These are phyloP conservation scores for Pseudogymnoascus sp. DNA, from an alignment of 2,329 filamentous ascomycete species.

Conservation along the genomic window DNA sequence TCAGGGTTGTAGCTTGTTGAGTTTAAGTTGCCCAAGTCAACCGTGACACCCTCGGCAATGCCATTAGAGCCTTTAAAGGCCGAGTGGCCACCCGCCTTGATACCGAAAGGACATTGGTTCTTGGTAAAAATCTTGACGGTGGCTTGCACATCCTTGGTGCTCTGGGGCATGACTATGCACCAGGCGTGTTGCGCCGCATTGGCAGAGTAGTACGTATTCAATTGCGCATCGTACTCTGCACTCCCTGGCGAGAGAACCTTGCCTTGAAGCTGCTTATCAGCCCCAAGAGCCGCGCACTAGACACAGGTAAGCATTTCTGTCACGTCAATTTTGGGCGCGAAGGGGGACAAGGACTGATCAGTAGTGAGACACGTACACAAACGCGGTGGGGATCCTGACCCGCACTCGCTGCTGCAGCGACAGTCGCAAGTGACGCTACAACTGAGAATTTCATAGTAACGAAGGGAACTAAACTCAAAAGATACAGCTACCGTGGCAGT, in stretches of 20 bases:
- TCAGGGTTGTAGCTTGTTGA: conserved; percentile 21
- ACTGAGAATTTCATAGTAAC: conserved; percentile 1
- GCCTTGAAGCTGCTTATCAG: conserved; percentile 21
- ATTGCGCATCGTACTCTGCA: conserved; percentile 25
- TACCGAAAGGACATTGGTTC: conserved; percentile 35
- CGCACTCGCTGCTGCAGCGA: conserved; percentile 3
- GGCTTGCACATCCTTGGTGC: conserved; percentile 31
- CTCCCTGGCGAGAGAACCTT: conserved; percentile 28
- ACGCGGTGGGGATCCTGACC: not conserved
- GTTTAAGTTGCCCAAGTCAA: conserved; percentile 35
- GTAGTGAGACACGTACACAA: conserved; percentile 3
- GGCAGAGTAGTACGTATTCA: conserved; percentile 32
- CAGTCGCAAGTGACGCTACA: not conserved
- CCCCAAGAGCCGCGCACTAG: conserved; percentile 26
- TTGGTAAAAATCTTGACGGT: conserved; percentile 34
- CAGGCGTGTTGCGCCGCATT: conserved; percentile 31
- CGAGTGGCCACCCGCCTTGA: conserved; percentile 44
- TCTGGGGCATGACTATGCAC: conserved; percentile 32
- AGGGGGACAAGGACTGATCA: not conserved
- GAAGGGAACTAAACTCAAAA: not conserved
- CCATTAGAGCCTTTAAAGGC: conserved; percentile 40
- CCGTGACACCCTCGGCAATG: conserved; percentile 37
- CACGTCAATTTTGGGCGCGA: not conserved
- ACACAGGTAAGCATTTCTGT: conserved; percentile 11
- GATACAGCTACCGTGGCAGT: not conserved